Base-by-base conservation (phyloP, 2,329 filamentous ascomycete genomes). In the Fusarium sp. region DNA sequence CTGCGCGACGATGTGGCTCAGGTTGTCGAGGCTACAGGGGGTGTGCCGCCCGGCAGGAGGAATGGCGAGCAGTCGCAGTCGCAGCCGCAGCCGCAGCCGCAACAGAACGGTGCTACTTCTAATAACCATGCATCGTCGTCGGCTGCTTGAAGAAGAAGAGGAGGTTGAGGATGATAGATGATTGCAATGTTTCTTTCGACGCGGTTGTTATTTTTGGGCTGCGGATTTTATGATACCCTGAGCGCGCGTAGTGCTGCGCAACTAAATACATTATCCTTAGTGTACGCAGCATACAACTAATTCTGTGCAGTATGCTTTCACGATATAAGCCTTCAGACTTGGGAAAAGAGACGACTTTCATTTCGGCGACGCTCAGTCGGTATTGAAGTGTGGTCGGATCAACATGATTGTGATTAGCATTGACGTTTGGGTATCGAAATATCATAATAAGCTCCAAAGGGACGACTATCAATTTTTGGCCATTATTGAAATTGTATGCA, bases 1-100 rank as follows among this genome's bases (percentile, higher is more conserved):
- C 74, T 89, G 69, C 74, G 79, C 33, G 82, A 80, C 3, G 87
- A 90, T 64, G 83, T 88, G 15, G 80, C 80, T 11, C 75, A 77
- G 37, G 84, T 89, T 10, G 68, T 89, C 8, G 81, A 80, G 64
- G 82, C 80, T 5, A 87, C 85, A 0, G 81, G 81, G 3, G 80
- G 79, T 12, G 59, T 62, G 13, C 44, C 64, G 18, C 61, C 62
- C 3, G 65, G 67, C 9, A 67, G 53, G 45, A 61, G 53, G 23
- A 60, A 49, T 1, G 61, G 63, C 6, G 49, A 65, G 15, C 60
- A 63, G 23, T 51, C 47, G 12, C 47, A 51, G 37, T n/a, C 58
- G 33, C 23, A 23, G 23, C 5, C 23, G 5, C 23, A 23, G 23
- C 5, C 23, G 5, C 60, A 66, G 49, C 6, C 23, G 23, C 60